Evolutionary conservation across 257 asterid species (phyloP).

Genomic region (Mentha longifolia): DNA sequence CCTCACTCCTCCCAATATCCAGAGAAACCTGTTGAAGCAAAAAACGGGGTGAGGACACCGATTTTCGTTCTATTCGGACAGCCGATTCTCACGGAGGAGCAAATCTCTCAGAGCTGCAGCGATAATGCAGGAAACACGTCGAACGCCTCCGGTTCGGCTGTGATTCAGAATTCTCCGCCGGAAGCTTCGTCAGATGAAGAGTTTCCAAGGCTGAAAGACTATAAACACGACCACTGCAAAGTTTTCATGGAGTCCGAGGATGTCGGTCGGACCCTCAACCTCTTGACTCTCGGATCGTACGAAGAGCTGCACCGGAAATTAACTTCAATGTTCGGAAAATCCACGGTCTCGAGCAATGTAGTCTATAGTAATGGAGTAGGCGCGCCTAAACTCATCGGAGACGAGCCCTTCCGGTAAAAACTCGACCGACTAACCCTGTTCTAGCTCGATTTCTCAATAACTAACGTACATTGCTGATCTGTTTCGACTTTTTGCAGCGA

Average conservation of each 20-base stretch:
- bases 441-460: background rate
- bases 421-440: background rate
- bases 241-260: constrained; percentile 67
- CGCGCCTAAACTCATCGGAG: constrained; percentile 54
- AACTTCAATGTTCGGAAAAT: constrained; percentile 50
- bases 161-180: constrained; percentile 49
- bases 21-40: constrained; percentile 7
- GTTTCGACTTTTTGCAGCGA: constrained; percentile 43
- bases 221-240: constrained; percentile 49
- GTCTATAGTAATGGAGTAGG: constrained; percentile 51
- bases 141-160: constrained; percentile 58
- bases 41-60: constrained; percentile 37
- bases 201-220: constrained; percentile 44
- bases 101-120: constrained; percentile 54
- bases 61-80: constrained; percentile 63
- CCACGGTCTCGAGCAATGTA: constrained; percentile 52
- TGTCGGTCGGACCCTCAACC: constrained; percentile 58
- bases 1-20: constrained; percentile 39
- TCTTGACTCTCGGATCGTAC: constrained; percentile 46
- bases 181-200: constrained; percentile 53
- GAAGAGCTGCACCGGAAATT: constrained; percentile 55
- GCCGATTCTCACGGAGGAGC: constrained; percentile 70
- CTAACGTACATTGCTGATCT: background rate
- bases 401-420: constrained; percentile 63
- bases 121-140: constrained; percentile 45